phyloP scores from a whole-genome alignment of 768 basidiomycete species.

The Mycena amicta region DNA sequence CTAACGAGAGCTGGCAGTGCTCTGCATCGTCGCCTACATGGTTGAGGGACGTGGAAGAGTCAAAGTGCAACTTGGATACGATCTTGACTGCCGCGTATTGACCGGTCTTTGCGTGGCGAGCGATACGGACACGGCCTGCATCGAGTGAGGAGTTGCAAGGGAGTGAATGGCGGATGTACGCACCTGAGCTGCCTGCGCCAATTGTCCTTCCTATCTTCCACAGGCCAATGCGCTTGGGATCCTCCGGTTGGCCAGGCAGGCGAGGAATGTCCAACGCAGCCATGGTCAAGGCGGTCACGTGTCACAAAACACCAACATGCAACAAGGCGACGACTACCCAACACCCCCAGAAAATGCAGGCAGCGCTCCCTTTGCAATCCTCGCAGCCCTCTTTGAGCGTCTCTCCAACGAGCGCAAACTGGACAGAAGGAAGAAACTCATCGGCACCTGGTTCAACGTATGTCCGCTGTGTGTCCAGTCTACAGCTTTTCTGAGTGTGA shows the following conservation, averaged over 20 bases:
- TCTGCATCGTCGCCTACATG: conserved; percentile 75
- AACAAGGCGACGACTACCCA: conserved; percentile 37
- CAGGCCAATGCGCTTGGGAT: conserved; percentile 71
- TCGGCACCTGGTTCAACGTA: conserved; percentile 84
- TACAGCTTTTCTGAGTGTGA: conserved; percentile 11
- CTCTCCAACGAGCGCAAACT: conserved; percentile 73
- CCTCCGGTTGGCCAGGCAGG: conserved; percentile 32
- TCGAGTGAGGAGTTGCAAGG: not conserved
- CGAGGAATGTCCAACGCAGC: conserved; percentile 26
- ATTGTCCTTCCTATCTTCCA: conserved; percentile 89
- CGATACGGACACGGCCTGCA: conserved; percentile 87
- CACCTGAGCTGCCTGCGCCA: conserved; percentile 80
- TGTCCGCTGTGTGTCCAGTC: conserved; percentile 27
- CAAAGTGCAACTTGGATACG: conserved; percentile 74
- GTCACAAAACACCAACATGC: conserved; percentile 1
- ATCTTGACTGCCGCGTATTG: conserved; percentile 95
- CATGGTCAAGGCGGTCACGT: conserved; percentile 26
- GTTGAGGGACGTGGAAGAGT: conserved; percentile 67
- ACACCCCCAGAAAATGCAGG: conserved; percentile 66
- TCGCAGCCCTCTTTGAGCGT: conserved; percentile 74
- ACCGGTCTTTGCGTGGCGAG: conserved; percentile 83
- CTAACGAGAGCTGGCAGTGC: conserved; percentile 76
- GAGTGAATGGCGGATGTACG: conserved; percentile 18
- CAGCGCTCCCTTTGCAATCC: conserved; percentile 69
- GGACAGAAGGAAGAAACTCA: conserved; percentile 67